phyloP scores from a whole-genome alignment of 176 grass and related monocot species.

The Zizania latifolia region DNA sequence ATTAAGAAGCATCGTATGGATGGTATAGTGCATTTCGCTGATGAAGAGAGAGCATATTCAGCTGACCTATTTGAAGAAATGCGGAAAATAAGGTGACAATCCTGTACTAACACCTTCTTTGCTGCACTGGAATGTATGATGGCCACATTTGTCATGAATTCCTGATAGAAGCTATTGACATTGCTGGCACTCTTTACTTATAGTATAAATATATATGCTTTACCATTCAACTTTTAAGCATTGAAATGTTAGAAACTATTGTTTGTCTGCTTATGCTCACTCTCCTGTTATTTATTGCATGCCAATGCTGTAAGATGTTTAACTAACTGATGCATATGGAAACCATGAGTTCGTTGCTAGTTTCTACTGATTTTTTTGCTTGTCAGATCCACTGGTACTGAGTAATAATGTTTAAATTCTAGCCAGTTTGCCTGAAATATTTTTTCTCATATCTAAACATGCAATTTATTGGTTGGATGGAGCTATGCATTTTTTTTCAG shows the following conservation, averaged over 20 bases:
- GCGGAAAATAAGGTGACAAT: constrained; percentile 76
- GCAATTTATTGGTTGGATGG: constrained; percentile 7
- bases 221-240: constrained; percentile 3
- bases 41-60: constrained; percentile 78
- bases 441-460: constrained; percentile 13
- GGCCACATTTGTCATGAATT: not conserved
- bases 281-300: not conserved
- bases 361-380: not conserved
- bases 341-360: not conserved
- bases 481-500: not conserved
- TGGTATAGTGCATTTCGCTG: constrained; percentile 90
- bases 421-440: not conserved
- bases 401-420: not conserved
- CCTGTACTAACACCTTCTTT: constrained; percentile 22
- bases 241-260: not conserved
- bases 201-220: not conserved
- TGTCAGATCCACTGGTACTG: not conserved
- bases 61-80: constrained; percentile 85
- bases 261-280: not conserved
- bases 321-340: not conserved
- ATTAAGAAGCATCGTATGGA: constrained; percentile 95
- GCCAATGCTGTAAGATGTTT: not conserved
- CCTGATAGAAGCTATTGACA: not conserved
- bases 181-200: not conserved
- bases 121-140: not conserved